Evolutionary conservation across 192 early-diverging fungal genomes (phyloP).

Genomic region (Dissophora ornata): DNA sequence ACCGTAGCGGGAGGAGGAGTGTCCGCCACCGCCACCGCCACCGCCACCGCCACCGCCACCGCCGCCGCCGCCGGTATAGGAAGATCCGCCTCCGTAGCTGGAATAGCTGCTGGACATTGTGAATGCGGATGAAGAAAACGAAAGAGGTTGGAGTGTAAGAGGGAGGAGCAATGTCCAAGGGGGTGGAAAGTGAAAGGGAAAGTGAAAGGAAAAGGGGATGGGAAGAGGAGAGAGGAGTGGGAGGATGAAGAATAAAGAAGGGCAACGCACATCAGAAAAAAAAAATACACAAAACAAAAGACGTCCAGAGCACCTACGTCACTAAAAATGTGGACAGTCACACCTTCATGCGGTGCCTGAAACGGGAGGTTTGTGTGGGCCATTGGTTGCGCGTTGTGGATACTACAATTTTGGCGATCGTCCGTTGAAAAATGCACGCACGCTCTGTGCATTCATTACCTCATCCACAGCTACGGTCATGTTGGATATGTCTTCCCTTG

Average conservation of each 20-base stretch:
- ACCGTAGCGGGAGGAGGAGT: conserved; percentile 31
- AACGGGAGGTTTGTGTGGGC: too few relatives aligned
- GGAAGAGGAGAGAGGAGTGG: neutral
- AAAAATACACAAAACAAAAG: too few relatives aligned
- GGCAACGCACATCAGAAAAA: too few relatives aligned
- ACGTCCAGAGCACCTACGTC: too few relatives aligned
- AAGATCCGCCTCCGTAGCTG: conserved; percentile 36
- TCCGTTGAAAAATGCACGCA: too few relatives aligned
- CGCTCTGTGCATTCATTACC: too few relatives aligned
- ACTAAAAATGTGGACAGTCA: too few relatives aligned
- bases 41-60: neutral
- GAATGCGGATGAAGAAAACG: neutral
- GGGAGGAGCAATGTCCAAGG: neutral
- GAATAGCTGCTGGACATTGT: conserved; percentile 44
- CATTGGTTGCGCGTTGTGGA: too few relatives aligned
- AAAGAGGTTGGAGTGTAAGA: neutral
- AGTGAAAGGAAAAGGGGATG: neutral
- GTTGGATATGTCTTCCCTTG: too few relatives aligned
- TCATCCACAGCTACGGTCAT: too few relatives aligned
- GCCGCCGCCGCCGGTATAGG: conserved; percentile 25
- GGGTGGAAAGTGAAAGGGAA: neutral
- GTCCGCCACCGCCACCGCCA: conserved; percentile 12
- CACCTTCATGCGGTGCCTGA: too few relatives aligned
- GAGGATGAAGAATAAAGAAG: neutral
- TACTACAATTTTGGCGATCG: too few relatives aligned